Conservation (phyloP, 1,284 basidiomycete genomes). For the Hemileia vastatrix region DNA sequence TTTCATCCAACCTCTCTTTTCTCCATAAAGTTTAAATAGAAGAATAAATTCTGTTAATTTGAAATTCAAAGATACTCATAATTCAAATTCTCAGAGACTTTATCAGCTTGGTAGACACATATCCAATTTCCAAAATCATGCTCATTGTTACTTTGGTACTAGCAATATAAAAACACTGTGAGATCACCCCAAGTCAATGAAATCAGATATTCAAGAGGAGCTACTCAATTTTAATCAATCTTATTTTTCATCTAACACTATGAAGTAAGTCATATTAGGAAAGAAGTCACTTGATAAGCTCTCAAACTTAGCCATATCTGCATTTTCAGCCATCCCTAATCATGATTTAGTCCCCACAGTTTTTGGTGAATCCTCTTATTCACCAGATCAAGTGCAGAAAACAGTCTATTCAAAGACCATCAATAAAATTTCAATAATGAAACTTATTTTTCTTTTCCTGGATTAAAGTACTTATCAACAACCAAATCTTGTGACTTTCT, state of each 20-base stretch:
- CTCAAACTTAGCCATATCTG: conserved; percentile 57
- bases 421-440: conserved; percentile 76
- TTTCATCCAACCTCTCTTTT: conserved; percentile 86
- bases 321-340: conserved; percentile 70
- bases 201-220: conserved; percentile 77
- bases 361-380: conserved; percentile 63
- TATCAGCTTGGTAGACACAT: conserved; percentile 92
- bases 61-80: conserved; percentile 96
- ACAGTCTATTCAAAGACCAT: conserved; percentile 80
- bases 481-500: conserved; percentile 71
- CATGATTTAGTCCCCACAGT: conserved; percentile 55
- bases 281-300: conserved; percentile 77
- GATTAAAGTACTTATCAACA: conserved; percentile 71
- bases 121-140: conserved; percentile 61
- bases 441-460: conserved; percentile 69
- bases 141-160: conserved; percentile 88
- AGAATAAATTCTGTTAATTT: conserved; percentile 97
- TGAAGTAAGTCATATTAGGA: conserved; percentile 83
- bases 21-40: conserved; percentile 78
- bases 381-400: conserved; percentile 49
- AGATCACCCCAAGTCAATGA: conserved; percentile 51
- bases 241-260: conserved; percentile 87
- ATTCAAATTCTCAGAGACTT: conserved; percentile 89
- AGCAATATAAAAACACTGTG: conserved; percentile 80
- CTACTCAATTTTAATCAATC: conserved; percentile 89